Conservation (phyloP, 2,329 filamentous ascomycete species). For the Apiospora arundinis region DNA sequence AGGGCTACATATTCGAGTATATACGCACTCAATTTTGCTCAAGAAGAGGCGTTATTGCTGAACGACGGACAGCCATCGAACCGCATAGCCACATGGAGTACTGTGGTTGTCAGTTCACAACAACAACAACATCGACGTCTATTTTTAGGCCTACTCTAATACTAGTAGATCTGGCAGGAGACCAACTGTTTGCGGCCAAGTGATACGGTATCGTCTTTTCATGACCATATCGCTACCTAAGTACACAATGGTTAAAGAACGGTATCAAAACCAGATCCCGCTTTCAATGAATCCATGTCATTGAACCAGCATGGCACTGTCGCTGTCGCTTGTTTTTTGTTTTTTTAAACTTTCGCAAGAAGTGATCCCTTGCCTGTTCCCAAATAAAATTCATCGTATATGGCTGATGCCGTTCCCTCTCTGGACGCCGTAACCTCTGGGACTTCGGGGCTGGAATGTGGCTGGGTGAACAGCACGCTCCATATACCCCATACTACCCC, state of each 20-base stretch:
- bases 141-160: too few relatives aligned
- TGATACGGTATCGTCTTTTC: background rate
- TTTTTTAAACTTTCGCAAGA: background rate
- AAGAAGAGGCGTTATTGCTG: too few relatives aligned
- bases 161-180: background rate
- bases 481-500: background rate
- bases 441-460: background rate
- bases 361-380: background rate
- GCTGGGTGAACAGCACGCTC: background rate
- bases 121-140: too few relatives aligned
- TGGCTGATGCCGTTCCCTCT: background rate
- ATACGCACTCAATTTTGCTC: too few relatives aligned
- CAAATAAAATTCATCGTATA: background rate
- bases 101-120: too few relatives aligned
- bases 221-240: background rate
- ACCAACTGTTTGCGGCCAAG: background rate
- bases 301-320: background rate
- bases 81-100: too few relatives aligned
- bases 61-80: too few relatives aligned
- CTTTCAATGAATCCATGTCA: background rate
- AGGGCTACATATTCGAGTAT: too few relatives aligned
- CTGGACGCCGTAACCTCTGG: background rate
- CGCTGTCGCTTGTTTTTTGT: too few relatives aligned
- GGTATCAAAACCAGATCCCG: background rate
- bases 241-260: background rate